Percentiles rank a stretch among this genome's conserved stretches.
phyloP scores from a whole-genome alignment of 1,284 basidiomycete species.

The Coniophora puteana region DNA sequence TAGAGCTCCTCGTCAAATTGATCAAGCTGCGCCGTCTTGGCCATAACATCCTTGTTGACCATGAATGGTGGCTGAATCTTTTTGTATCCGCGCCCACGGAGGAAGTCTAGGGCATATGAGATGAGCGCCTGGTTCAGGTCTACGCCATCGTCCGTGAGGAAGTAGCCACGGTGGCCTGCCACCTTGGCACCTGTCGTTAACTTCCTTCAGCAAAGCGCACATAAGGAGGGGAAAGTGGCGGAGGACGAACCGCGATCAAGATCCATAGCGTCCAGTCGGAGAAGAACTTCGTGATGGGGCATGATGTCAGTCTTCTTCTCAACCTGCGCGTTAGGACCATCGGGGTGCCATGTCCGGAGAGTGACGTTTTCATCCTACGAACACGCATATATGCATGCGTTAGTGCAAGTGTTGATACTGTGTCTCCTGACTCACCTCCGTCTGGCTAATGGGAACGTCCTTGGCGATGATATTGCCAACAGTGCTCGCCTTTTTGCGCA shows the following conservation, averaged over 20 bases:
- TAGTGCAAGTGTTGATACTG: background rate
- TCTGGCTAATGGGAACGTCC: conserved; percentile 81
- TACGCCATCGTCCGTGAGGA: conserved; percentile 92
- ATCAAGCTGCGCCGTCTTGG: conserved; percentile 94
- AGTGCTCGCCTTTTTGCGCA: conserved; percentile 77
- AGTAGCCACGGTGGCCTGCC: conserved; percentile 94
- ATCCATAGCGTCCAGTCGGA: conserved; percentile 93
- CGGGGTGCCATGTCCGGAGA: conserved; percentile 84
- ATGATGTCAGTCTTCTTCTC: conserved; percentile 75
- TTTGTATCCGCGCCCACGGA: conserved; percentile 81
- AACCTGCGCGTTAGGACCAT: conserved; percentile 61
- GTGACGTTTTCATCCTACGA: conserved; percentile 84
- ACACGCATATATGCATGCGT: too few relatives aligned
- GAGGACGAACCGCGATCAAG: conserved; percentile 76
- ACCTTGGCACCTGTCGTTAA: conserved; percentile 74
- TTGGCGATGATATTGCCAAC: conserved; percentile 95
- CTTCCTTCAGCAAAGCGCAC: conserved; percentile 3
- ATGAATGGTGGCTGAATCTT: conserved; percentile 98
- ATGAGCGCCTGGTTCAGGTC: conserved; percentile 98
- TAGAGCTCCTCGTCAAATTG: conserved; percentile 99
- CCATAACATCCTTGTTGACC: conserved; percentile 98
- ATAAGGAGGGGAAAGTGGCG: background rate
- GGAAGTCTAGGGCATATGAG: conserved; percentile 92
- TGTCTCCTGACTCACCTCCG: conserved; percentile 62
- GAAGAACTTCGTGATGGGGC: conserved; percentile 95